Percentiles rank a stretch among this genome's conserved stretches.
These are phyloP conservation scores for Tricholoma sp. DNA, from an alignment of 768 basidiomycete genomes.

Conservation along the genomic window DNA sequence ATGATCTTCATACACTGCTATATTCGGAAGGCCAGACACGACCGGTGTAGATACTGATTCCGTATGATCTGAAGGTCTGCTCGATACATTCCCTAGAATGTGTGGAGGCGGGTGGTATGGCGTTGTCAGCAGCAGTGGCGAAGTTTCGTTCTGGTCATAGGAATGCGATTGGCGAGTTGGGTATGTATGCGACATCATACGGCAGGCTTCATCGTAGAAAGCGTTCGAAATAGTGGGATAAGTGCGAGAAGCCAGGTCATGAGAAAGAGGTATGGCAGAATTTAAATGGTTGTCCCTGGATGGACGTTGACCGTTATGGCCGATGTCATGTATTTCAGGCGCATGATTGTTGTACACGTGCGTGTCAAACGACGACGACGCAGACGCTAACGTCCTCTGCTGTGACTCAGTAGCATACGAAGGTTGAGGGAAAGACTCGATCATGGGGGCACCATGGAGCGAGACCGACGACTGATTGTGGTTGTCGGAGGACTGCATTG, in stretches of 20 bases:
- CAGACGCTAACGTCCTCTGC: background rate
- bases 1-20: slow-evolving; percentile 2
- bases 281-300: slow-evolving; percentile 15
- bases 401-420: slow-evolving; percentile 2
- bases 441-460: slow-evolving; percentile 20
- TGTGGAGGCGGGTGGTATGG: slow-evolving; percentile 22
- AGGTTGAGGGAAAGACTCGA: slow-evolving; percentile 10
- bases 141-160: background rate
- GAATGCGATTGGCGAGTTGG: slow-evolving; percentile 8
- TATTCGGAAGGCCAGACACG: slow-evolving; percentile 11
- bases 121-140: slow-evolving; percentile 22
- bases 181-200: slow-evolving; percentile 13
- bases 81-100: slow-evolving; percentile 6
- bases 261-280: slow-evolving; percentile 17
- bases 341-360: slow-evolving; percentile 7
- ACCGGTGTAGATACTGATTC: slow-evolving; percentile 11
- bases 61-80: slow-evolving; percentile 1
- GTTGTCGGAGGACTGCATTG: slow-evolving; percentile 9
- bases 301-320: slow-evolving; percentile 7
- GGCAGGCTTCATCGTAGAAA: slow-evolving; percentile 17
- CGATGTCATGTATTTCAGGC: slow-evolving; percentile 6
- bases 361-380: slow-evolving; percentile 5
- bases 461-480: slow-evolving; percentile 12
- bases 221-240: slow-evolving; percentile 22
- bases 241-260: slow-evolving; percentile 21